Evolutionary conservation across 768 basidiomycete genomes (phyloP).

Genomic region (Sporobolomyces phaffii): DNA sequence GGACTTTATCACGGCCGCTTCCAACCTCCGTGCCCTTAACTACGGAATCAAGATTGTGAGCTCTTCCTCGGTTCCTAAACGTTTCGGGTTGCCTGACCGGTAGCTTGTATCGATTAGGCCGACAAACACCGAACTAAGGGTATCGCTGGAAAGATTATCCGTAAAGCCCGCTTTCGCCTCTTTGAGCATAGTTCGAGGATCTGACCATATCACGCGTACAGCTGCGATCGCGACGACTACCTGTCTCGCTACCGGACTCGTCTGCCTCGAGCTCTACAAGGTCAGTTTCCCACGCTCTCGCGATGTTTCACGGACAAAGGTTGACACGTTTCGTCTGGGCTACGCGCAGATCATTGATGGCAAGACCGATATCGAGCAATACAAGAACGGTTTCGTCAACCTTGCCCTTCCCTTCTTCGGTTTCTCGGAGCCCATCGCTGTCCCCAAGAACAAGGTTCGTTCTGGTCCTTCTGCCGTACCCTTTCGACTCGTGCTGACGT

Average conservation of each 20-base stretch:
- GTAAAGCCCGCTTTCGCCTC: no score
- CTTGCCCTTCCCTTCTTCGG: constrained; percentile 97
- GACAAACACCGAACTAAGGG: constrained; percentile 18
- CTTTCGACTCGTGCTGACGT: no score
- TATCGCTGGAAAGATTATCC: constrained; percentile 3
- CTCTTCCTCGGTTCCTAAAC: constrained; percentile 71
- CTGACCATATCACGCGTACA: no score
- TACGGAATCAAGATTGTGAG: constrained; percentile 74
- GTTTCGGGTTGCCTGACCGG: constrained; percentile 56
- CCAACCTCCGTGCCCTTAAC: constrained; percentile 87
- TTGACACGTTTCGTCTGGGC: neutral
- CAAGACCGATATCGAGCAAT: constrained; percentile 85
- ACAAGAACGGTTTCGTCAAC: constrained; percentile 98
- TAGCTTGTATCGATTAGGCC: neutral
- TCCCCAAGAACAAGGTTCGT: constrained; percentile 67
- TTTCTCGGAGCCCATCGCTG: constrained; percentile 93
- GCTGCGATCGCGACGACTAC: constrained; percentile 13
- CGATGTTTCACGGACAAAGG: neutral
- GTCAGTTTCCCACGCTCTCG: constrained; percentile 48
- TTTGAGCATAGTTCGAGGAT: no score
- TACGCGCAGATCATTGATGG: constrained; percentile 75
- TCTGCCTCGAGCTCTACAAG: constrained; percentile 76
- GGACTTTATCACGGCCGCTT: constrained; percentile 96
- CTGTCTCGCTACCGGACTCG: constrained; percentile 14
- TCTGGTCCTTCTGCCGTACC: no score